These are phyloP conservation scores for Pisolithus microcarpus DNA, from an alignment of 768 basidiomycete genomes.

Conservation along the genomic window DNA sequence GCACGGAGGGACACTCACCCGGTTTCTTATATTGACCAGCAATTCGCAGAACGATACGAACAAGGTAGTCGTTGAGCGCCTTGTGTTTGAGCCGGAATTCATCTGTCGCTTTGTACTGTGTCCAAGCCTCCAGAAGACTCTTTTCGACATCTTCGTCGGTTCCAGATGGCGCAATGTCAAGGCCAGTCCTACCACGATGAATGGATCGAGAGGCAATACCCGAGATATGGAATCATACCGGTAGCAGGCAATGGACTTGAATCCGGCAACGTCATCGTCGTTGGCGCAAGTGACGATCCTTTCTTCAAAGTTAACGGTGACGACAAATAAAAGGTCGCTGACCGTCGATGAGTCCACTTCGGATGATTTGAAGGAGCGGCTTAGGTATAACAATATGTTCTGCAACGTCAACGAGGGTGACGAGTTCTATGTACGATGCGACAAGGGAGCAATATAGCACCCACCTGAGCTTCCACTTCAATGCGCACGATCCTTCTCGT, in stretches of 20 bases:
- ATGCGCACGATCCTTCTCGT: slow-evolving; percentile 62
- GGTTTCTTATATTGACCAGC: slow-evolving; percentile 52
- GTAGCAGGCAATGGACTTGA: slow-evolving; percentile 76
- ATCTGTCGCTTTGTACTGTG: slow-evolving; percentile 29
- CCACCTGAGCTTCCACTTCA: slow-evolving; percentile 67
- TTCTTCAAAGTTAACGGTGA: slow-evolving; percentile 30
- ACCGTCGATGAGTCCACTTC: slow-evolving; percentile 11
- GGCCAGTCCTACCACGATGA: slow-evolving; percentile 43
- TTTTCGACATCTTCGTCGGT: slow-evolving; percentile 24
- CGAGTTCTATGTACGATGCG: slow-evolving; percentile 4
- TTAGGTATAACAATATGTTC: slow-evolving; percentile 16
- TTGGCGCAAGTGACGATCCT: slow-evolving; percentile 32
- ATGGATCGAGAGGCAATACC: not conserved
- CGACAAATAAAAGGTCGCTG: slow-evolving; percentile 13
- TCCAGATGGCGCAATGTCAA: slow-evolving; percentile 39
- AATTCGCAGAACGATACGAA: slow-evolving; percentile 46
- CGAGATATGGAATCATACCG: slow-evolving; percentile 16
- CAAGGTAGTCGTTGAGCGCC: slow-evolving; percentile 58
- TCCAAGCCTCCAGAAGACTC: slow-evolving; percentile 26
- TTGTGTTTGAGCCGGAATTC: slow-evolving; percentile 54
- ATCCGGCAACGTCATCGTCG: slow-evolving; percentile 49
- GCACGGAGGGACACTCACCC: slow-evolving; percentile 30
- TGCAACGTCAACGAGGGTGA: not conserved
- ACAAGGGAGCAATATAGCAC: not conserved
- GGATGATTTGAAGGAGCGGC: not conserved